phyloP scores from a whole-genome alignment of 2,329 filamentous ascomycete genomes.

The Plenodomus tracheiphilus region DNA sequence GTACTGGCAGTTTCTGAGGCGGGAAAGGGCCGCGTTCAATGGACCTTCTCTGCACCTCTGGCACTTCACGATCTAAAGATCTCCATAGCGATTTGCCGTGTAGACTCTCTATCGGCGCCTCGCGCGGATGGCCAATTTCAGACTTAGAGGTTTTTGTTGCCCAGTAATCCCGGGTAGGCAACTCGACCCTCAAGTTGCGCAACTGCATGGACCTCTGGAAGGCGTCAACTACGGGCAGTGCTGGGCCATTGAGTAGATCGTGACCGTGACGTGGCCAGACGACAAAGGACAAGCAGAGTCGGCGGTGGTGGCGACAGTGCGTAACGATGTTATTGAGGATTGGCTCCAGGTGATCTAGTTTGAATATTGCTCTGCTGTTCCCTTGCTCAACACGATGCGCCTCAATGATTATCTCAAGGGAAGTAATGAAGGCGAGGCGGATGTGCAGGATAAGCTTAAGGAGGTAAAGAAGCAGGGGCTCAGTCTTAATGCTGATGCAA shows the following conservation, averaged over 20 bases:
- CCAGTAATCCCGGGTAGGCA: slow-evolving; percentile 1
- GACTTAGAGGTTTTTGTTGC: neutral
- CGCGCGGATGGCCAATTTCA: neutral
- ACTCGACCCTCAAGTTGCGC: slow-evolving; percentile 9
- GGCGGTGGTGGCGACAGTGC: slow-evolving; percentile 4
- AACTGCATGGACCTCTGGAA: slow-evolving; percentile 4
- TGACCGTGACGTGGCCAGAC: neutral
- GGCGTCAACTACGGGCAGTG: slow-evolving; percentile 4
- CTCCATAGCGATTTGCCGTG: slow-evolving; percentile 2
- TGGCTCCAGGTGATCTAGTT: slow-evolving; percentile 5
- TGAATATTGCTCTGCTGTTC: neutral
- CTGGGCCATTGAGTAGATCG: slow-evolving; percentile 1
- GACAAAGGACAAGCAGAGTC: slow-evolving; percentile 2
- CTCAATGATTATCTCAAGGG: slow-evolving; percentile 4
- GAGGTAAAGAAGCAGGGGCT: slow-evolving; percentile 12
- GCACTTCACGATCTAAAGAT: slow-evolving; percentile 4
- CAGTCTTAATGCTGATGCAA: slow-evolving; percentile 6
- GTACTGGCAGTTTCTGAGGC: slow-evolving; percentile 4
- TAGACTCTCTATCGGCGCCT: neutral
- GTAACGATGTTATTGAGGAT: slow-evolving; percentile 9
- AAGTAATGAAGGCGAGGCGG: slow-evolving; percentile 7
- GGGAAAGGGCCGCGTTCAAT: slow-evolving; percentile 9
- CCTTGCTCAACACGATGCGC: neutral
- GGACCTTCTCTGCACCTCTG: slow-evolving; percentile 2
- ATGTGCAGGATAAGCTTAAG: slow-evolving; percentile 6